Evolutionary conservation across 164 flowering plant genomes (phyloP).

Genomic region (Berberis vulgaris): DNA sequence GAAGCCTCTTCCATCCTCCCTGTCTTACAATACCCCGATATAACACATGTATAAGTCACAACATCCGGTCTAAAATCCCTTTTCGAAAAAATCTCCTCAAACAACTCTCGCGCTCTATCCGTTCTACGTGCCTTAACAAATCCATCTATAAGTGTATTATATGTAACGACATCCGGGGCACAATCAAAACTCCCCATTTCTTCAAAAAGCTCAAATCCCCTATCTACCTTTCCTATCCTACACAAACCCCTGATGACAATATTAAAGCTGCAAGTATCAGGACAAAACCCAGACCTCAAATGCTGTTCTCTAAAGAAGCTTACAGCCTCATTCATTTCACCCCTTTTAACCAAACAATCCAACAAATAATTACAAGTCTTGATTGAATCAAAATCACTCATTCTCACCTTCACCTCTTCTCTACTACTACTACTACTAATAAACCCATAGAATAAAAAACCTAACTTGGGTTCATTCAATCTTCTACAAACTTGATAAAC

Average conservation of each 20-base stretch:
- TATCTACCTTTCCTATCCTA: constrained; percentile 31
- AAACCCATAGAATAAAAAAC: constrained; percentile 43
- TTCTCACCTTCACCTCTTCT: constrained; percentile 14
- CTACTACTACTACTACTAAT: constrained; percentile 27
- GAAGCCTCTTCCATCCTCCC: constrained; percentile 57
- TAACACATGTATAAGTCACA: constrained; percentile 60
- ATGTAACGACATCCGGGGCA: constrained; percentile 56
- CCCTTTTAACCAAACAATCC: constrained; percentile 34
- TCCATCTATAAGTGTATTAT: constrained; percentile 66
- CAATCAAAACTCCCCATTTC: constrained; percentile 61
- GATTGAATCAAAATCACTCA: constrained; percentile 9
- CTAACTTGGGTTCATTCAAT: constrained; percentile 31
- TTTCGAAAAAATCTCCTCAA: constrained; percentile 30
- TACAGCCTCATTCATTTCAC: constrained; percentile 52
- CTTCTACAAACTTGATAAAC: constrained; percentile 39
- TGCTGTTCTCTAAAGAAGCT: constrained; percentile 36
- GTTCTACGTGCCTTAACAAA: constrained; percentile 44
- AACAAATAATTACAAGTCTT: constrained; percentile 43
- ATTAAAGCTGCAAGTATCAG: constrained; percentile 64
- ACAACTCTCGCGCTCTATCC: constrained; percentile 39
- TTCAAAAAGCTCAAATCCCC: constrained; percentile 45
- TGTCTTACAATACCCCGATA: constrained; percentile 62
- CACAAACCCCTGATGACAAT: constrained; percentile 65
- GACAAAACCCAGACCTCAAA: constrained; percentile 20
- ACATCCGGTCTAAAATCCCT: constrained; percentile 36